Evolutionary conservation across 805 yeast genomes (phyloP).

Genomic region (Candida ortonii): DNA sequence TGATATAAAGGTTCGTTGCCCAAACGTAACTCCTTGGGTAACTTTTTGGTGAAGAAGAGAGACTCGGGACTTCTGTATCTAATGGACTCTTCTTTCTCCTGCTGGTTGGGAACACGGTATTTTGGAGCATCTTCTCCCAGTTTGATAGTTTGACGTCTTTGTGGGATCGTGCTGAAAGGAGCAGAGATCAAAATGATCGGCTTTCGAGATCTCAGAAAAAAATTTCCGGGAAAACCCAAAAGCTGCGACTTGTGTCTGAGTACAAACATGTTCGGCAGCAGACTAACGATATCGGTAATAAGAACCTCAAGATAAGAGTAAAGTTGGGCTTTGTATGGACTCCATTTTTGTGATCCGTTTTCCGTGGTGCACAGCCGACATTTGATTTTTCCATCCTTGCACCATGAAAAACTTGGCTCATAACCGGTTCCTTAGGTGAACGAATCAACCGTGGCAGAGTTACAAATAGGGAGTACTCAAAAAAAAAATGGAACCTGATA

Average conservation of each 20-base stretch:
- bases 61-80: slow-evolving; percentile 32
- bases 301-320: too few relatives aligned
- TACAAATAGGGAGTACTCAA: not conserved
- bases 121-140: slow-evolving; percentile 32
- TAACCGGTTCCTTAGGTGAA: not conserved
- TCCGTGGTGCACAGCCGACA: not conserved
- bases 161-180: not conserved
- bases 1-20: slow-evolving; percentile 63
- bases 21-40: slow-evolving; percentile 51
- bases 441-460: not conserved
- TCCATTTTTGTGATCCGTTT: too few relatives aligned
- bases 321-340: too few relatives aligned
- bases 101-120: slow-evolving; percentile 25
- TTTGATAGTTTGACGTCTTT: slow-evolving; percentile 21
- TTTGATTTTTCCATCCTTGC: too few relatives aligned
- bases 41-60: slow-evolving; percentile 27
- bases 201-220: too few relatives aligned
- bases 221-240: too few relatives aligned
- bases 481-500: slow-evolving; percentile 1
- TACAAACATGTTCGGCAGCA: too few relatives aligned
- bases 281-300: too few relatives aligned
- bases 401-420: slow-evolving; percentile 1
- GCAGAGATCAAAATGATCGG: too few relatives aligned
- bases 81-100: slow-evolving; percentile 20
- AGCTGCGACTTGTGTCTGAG: too few relatives aligned